phyloP scores from a whole-genome alignment of 2,329 filamentous ascomycete species.

The Capronia epimyces region DNA sequence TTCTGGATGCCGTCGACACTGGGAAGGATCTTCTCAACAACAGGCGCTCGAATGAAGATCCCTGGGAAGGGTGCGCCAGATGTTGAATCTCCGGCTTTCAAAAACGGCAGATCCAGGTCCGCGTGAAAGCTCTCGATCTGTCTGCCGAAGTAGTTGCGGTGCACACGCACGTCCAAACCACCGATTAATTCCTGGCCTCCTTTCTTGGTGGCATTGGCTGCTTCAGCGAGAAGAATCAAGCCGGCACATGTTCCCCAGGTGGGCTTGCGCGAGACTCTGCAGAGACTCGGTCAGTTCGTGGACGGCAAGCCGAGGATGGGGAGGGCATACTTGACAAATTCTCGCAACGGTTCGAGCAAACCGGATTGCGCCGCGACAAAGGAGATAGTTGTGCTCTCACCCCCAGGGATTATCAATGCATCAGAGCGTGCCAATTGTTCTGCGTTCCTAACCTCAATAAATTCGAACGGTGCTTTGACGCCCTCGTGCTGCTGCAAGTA shows the following conservation, averaged over 20 bases:
- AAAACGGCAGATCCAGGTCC: constrained; percentile 65
- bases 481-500: constrained; percentile 35
- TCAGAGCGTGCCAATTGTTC: constrained; percentile 67
- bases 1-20: constrained; percentile 47
- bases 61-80: constrained; percentile 59
- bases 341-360: constrained; percentile 73
- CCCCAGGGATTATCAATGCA: constrained; percentile 83
- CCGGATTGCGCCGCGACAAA: constrained; percentile 77
- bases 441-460: constrained; percentile 74
- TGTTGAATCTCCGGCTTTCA: constrained; percentile 37
- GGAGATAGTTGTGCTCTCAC: constrained; percentile 90
- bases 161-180: constrained; percentile 81
- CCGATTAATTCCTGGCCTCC: constrained; percentile 91
- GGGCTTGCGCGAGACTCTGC: constrained; percentile 67
- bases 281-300: constrained; percentile 14
- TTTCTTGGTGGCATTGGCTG: constrained; percentile 80
- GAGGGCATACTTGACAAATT: constrained; percentile 75
- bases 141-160: constrained; percentile 89
- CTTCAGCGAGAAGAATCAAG: constrained; percentile 81
- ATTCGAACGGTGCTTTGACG: constrained; percentile 46
- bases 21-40: constrained; percentile 75
- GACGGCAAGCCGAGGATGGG: constrained; percentile 5
- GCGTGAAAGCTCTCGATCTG: constrained; percentile 89
- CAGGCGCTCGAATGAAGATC: constrained; percentile 89
- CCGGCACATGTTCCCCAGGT: constrained; percentile 97